Percentiles rank a stretch among this genome's conserved stretches.
Conservation (phyloP, 2,329 filamentous ascomycete genomes). For the Ophiostoma australiae region DNA sequence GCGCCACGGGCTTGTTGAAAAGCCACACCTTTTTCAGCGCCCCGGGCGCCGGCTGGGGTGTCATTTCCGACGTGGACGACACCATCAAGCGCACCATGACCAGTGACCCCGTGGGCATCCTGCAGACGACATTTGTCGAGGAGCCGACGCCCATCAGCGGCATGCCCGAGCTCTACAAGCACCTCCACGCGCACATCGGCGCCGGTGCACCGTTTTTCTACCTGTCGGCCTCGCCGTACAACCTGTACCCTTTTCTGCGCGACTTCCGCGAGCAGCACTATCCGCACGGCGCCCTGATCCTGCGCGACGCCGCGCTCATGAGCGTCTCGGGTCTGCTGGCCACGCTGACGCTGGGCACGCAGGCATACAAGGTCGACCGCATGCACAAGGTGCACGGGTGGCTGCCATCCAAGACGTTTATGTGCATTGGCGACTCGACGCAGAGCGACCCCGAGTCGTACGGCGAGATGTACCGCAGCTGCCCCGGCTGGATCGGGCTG, state of each 20-base stretch:
- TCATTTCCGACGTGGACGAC: slow-evolving; percentile 90
- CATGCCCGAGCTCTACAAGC: slow-evolving; percentile 78
- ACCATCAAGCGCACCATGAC: slow-evolving; percentile 91
- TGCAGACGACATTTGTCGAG: slow-evolving; percentile 78
- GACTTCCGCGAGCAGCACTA: slow-evolving; percentile 67
- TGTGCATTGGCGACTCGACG: slow-evolving; percentile 85
- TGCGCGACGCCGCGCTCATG: slow-evolving; percentile 83
- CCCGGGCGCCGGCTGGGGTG: slow-evolving; percentile 78
- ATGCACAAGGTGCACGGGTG: slow-evolving; percentile 73
- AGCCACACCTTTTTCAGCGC: slow-evolving; percentile 71
- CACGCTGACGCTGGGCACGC: slow-evolving; percentile 72
- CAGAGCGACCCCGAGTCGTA: slow-evolving; percentile 76
- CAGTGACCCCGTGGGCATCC: slow-evolving; percentile 70
- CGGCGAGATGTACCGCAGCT: slow-evolving; percentile 50
- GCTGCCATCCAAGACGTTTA: slow-evolving; percentile 73
- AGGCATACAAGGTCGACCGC: slow-evolving; percentile 78
- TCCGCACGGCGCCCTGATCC: slow-evolving; percentile 71
- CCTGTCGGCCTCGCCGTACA: slow-evolving; percentile 88
- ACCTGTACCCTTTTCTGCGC: slow-evolving; percentile 81
- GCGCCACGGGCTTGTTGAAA: slow-evolving; percentile 51
- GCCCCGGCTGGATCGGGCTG: slow-evolving; percentile 70
- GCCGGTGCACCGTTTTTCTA: slow-evolving; percentile 69
- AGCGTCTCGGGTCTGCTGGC: slow-evolving; percentile 74
- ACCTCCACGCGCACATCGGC: slow-evolving; percentile 52
- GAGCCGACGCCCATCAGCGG: slow-evolving; percentile 64